A percentile compares a stretch with the other conserved stretches of the same genome.
Evolutionary conservation across 2,329 filamentous ascomycete genomes (phyloP).

Genomic region (Paecilomyces fulvus): DNA sequence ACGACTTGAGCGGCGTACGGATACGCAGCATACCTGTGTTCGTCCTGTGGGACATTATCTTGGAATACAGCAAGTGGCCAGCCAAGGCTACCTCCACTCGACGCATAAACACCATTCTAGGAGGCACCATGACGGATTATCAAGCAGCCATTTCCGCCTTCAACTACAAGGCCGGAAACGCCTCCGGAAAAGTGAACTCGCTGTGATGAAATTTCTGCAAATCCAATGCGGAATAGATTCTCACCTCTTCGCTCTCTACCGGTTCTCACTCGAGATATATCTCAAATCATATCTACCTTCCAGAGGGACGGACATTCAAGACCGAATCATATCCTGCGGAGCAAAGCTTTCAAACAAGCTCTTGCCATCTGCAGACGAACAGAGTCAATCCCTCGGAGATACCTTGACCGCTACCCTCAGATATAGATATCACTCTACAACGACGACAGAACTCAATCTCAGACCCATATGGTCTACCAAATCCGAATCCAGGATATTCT

Average conservation of each 20-base stretch:
- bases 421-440: no score
- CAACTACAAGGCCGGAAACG: constrained; percentile 1
- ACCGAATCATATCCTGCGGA: background rate
- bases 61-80: constrained; percentile 27
- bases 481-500: no score
- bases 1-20: constrained; percentile 23
- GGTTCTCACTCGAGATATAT: background rate
- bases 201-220: background rate
- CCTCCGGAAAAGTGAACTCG: background rate
- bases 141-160: constrained; percentile 10
- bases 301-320: background rate
- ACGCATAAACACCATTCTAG: constrained; percentile 19
- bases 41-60: constrained; percentile 26
- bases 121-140: constrained; percentile 21
- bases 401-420: no score
- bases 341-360: background rate
- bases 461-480: no score
- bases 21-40: constrained; percentile 20
- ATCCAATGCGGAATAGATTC: background rate
- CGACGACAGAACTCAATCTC: no score
- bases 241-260: background rate
- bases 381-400: no score
- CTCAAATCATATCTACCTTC: background rate
- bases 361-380: no score
- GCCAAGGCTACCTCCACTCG: constrained; percentile 11